Evolutionary conservation across 139 green algal genomes (phyloP).

Genomic region (Coelastrella sp.): DNA sequence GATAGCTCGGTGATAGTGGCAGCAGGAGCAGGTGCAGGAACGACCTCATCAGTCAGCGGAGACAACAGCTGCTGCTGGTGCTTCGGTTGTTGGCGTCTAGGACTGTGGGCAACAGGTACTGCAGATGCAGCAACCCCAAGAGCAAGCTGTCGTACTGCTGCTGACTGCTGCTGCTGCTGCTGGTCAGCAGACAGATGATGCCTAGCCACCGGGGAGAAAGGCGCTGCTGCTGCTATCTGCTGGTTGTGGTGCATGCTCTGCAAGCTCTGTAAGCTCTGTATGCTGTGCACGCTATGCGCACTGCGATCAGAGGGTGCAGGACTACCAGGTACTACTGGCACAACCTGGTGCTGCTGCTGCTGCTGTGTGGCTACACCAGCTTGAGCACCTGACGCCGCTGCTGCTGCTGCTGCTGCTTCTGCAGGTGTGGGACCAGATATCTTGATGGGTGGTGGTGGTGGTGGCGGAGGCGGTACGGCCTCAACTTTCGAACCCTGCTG

Average conservation of each 20-base stretch:
- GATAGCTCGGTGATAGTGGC: neutral
- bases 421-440: neutral
- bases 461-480: neutral
- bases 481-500: too few relatives aligned
- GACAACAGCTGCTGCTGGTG: conserved; percentile 38
- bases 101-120: neutral
- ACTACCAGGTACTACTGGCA: neutral
- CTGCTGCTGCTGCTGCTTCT: conserved; percentile 35
- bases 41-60: conserved; percentile 32
- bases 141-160: neutral
- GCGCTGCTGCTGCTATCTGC: neutral
- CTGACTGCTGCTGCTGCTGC: conserved; percentile 13
- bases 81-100: neutral
- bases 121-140: neutral
- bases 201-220: neutral
- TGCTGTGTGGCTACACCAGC: neutral
- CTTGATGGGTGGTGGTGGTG: conserved; percentile 10
- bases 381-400: neutral
- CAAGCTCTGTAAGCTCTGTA: neutral
- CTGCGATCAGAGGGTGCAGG: conserved; percentile 36
- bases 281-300: neutral
- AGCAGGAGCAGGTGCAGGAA: conserved; percentile 25
- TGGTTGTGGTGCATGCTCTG: neutral
- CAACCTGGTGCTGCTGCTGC: conserved; percentile 7
- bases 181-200: too few relatives aligned